These are phyloP conservation scores for Pyrenochaeta sp. DNA, from an alignment of 2,329 filamentous ascomycete species.

Conservation along the genomic window DNA sequence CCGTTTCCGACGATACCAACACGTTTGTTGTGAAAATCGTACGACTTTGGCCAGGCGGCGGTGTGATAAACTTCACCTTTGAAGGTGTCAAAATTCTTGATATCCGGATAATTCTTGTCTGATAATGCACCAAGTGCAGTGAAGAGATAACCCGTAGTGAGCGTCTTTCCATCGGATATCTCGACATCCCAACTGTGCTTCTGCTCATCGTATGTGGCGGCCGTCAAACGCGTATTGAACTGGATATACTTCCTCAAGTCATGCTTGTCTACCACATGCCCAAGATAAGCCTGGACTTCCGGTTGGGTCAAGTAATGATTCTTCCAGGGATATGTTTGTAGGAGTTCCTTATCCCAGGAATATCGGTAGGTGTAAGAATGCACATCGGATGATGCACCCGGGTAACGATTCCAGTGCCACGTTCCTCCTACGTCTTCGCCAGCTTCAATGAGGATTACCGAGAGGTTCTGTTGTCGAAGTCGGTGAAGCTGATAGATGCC, in stretches of 20 bases:
- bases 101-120: conserved; percentile 27
- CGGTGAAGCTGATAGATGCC: conserved; percentile 46
- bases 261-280: conserved; percentile 44
- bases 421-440: conserved; percentile 46
- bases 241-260: conserved; percentile 50
- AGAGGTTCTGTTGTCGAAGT: conserved; percentile 36
- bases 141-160: conserved; percentile 20
- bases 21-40: conserved; percentile 51
- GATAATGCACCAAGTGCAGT: conserved; percentile 15
- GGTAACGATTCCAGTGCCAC: conserved; percentile 39
- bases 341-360: conserved; percentile 46
- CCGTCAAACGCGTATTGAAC: conserved; percentile 51
- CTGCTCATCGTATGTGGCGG: conserved; percentile 45
- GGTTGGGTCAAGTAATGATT: conserved; percentile 48
- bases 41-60: conserved; percentile 47
- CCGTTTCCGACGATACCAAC: conserved; percentile 70
- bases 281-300: conserved; percentile 47
- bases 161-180: conserved; percentile 26
- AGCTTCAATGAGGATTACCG: conserved; percentile 37
- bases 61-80: conserved; percentile 53
- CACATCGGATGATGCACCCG: neutral
- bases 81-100: conserved; percentile 52
- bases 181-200: conserved; percentile 41
- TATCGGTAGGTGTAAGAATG: conserved; percentile 27
- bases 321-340: conserved; percentile 48